These are phyloP conservation scores for Irpex sp. DNA, from an alignment of 1,284 basidiomycete species.

Conservation along the genomic window DNA sequence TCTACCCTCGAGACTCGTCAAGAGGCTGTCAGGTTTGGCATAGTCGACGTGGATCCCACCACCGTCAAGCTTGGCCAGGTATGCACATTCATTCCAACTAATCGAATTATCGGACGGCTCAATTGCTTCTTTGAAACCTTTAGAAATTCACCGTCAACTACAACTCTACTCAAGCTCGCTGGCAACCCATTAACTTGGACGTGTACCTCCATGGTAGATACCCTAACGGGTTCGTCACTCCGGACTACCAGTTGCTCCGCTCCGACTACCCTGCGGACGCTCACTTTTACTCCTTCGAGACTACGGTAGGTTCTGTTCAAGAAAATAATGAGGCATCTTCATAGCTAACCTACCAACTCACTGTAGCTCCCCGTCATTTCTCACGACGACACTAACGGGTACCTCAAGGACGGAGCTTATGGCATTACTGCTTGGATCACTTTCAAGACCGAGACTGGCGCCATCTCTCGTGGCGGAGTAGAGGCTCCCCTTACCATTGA, in stretches of 20 bases:
- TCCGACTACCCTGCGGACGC: background rate
- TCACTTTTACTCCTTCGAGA: background rate
- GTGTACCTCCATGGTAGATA: constrained; percentile 7
- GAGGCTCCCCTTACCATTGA: background rate
- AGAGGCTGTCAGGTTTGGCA: background rate
- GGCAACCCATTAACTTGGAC: constrained; percentile 4
- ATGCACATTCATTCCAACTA: background rate
- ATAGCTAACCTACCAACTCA: background rate
- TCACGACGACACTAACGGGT: background rate
- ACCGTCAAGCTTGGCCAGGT: background rate
- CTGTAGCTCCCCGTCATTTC: background rate
- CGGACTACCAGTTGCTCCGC: background rate
- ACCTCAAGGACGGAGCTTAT: background rate
- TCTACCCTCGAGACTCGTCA: background rate
- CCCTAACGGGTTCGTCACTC: constrained; percentile 2
- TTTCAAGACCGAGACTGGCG: constrained; percentile 1
- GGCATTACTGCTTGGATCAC: constrained; percentile 4
- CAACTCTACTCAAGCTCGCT: constrained; percentile 5
- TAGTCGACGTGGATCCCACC: background rate
- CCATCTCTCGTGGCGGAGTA: background rate
- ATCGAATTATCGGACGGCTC: too few relatives aligned
- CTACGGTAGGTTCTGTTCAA: background rate
- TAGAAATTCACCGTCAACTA: constrained; percentile 5
- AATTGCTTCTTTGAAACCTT: background rate
- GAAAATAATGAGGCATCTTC: background rate